phyloP scores from a whole-genome alignment of 805 yeast species.

The Tetrapisispora arboricola region DNA sequence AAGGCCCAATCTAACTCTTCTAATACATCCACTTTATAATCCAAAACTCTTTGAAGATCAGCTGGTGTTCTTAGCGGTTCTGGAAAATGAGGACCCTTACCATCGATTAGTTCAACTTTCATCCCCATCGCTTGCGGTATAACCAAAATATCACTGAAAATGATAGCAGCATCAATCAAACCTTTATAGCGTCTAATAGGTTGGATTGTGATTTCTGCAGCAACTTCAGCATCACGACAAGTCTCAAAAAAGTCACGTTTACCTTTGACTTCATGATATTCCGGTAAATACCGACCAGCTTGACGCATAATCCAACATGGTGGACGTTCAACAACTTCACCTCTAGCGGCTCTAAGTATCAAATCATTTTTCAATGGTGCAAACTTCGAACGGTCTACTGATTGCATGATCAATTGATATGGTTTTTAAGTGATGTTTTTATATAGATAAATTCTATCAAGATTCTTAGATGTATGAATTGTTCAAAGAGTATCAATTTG shows the following conservation, averaged over 20 bases:
- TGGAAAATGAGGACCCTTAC: conserved; percentile 88
- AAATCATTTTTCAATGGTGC: conserved; percentile 81
- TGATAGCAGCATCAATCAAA: conserved; percentile 90
- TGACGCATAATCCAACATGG: conserved; percentile 98
- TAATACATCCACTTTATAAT: conserved; percentile 56
- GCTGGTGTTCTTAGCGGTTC: conserved; percentile 70
- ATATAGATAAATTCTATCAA: too few species aligned
- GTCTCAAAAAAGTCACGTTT: conserved; percentile 84
- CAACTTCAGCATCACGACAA: conserved; percentile 91
- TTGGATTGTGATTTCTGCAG: conserved; percentile 89
- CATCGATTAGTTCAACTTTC: conserved; percentile 87
- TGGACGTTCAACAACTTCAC: conserved; percentile 87
- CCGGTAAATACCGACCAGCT: conserved; percentile 90
- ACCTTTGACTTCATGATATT: conserved; percentile 83
- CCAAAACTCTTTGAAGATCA: conserved; percentile 48
- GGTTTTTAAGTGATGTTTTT: too few species aligned
- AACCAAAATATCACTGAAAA: conserved; percentile 89
- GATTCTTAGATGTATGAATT: too few species aligned
- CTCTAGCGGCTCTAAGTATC: conserved; percentile 83
- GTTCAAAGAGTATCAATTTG: too few species aligned
- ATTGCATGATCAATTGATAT: too few species aligned
- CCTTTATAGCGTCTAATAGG: conserved; percentile 88
- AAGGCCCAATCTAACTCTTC: conserved; percentile 89
- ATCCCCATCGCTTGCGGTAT: conserved; percentile 98
- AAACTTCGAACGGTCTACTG: conserved; percentile 31